phyloP scores from a whole-genome alignment of 2,329 filamentous ascomycete genomes.

The Penicillium digitatum region DNA sequence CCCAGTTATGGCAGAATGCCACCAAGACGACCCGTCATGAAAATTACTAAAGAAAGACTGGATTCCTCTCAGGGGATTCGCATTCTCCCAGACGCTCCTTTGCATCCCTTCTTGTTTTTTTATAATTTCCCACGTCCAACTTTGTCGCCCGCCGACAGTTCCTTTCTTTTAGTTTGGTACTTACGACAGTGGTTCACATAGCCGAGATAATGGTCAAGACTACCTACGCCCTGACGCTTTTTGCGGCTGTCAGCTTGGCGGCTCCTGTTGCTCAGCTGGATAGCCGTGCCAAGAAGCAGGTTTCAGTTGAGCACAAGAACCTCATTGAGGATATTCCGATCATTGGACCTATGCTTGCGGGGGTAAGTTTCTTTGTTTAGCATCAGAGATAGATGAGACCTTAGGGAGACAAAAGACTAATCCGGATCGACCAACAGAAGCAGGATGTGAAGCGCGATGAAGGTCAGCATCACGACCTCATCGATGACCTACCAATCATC shows the following conservation, averaged over 20 bases:
- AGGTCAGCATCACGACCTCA: conserved; percentile 1
- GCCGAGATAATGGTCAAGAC: conserved; percentile 22
- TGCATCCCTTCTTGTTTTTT: conserved; percentile 3
- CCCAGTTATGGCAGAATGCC: conserved; percentile 18
- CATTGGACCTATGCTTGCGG: conserved; percentile 1
- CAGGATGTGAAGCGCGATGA: neutral
- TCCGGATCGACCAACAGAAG: neutral
- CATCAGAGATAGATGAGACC: neutral
- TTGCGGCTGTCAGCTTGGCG: conserved; percentile 23
- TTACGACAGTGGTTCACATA: neutral
- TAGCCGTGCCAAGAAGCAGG: conserved; percentile 3
- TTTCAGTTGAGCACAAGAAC: conserved; percentile 2
- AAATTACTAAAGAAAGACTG: conserved; percentile 7
- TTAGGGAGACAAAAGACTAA: neutral
- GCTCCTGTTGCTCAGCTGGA: conserved; percentile 15
- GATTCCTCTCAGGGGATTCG: conserved; percentile 2
- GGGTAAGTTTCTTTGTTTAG: conserved; percentile 8
- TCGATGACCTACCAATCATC: conserved; percentile 7
- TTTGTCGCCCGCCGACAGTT: conserved; percentile 18
- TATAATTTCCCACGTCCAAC: neutral
- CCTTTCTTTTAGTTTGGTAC: conserved; percentile 11
- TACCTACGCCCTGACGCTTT: conserved; percentile 22
- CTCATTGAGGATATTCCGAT: conserved; percentile 8
- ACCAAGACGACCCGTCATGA: conserved; percentile 13
- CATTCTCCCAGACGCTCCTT: conserved; percentile 20